Base-by-base conservation (phyloP, 75 land plant genomes). In the Ceratopteris richardii region DNA sequence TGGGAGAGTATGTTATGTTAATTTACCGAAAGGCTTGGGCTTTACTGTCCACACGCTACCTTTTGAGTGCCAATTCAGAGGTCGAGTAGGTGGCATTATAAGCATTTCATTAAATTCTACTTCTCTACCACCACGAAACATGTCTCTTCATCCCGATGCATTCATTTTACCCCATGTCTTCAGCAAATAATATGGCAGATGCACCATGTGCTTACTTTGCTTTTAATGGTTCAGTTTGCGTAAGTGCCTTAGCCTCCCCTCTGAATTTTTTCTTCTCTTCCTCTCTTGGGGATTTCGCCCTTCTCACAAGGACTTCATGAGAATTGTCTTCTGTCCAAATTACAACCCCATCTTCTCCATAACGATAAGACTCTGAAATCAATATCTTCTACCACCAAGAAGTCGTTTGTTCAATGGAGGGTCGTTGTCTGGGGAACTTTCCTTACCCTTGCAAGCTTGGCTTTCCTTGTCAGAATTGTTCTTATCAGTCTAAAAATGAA, bases 401-500 rank as follows among this genome's bases (percentile, higher is more conserved):
- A 9, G 13, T 40, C 42, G 13, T 40, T 21, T 21, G 4, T 21
- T 13, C 11, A 14, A 5, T 48, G 51, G 51, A 48, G 20, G 51
- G 19, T 48, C 51, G 51, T 21, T 21, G 6, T 48, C 18, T 14
- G 51, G 19, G 20, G 7, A 14, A 19, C 51, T 48, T 9, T 6
- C 51, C 51, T 48, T 6, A 18, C 51, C 18, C 4, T 48, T 21
- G 51, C 51, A 11, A 21, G 51, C 51, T 6, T 18, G 7, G 51
- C 18, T 6, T 18, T 48, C 18, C 20, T 14, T 21, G 42, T 73
- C 0, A 92, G 75, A 7, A 85, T 73, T 25, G 62, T 63, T 23
- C 42, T 74, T 12, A 75, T 68, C 9, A 70, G 56, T 0, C 29
- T 54, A 29, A 54, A 74, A n/a, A 42, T 87, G 56, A 57, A 54